Conservation (phyloP, 805 yeast species). For the Nakazawaea pomicola region DNA sequence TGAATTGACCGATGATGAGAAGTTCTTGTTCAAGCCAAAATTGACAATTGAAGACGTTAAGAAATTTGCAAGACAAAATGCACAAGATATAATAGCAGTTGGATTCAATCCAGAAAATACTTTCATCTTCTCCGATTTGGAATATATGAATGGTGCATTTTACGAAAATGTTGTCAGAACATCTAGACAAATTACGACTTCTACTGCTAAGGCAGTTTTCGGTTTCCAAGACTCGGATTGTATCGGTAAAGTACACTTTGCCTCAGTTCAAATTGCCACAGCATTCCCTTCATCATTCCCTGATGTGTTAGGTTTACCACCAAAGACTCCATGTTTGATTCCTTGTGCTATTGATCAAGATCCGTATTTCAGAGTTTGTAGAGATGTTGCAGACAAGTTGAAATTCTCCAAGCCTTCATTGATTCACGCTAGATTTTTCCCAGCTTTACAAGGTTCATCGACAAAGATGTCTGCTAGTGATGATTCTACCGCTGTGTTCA, state of each 20-base stretch:
- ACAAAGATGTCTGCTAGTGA: slow-evolving; percentile 97
- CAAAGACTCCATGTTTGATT: slow-evolving; percentile 91
- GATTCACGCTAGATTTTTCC: slow-evolving; percentile 93
- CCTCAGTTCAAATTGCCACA: slow-evolving; percentile 92
- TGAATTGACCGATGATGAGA: slow-evolving; percentile 95
- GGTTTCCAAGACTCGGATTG: slow-evolving; percentile 94
- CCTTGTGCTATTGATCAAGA: slow-evolving; percentile 99
- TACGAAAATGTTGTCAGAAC: slow-evolving; percentile 92
- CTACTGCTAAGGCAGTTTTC: slow-evolving; percentile 96
- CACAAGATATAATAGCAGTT: slow-evolving; percentile 87
- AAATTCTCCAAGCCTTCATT: slow-evolving; percentile 87
- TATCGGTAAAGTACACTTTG: slow-evolving; percentile 93
- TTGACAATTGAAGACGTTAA: slow-evolving; percentile 87
- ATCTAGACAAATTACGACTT: slow-evolving; percentile 91
- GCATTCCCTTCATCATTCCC: slow-evolving; percentile 97
- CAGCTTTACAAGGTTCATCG: slow-evolving; percentile 94
- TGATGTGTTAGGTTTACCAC: slow-evolving; percentile 77
- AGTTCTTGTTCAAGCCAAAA: slow-evolving; percentile 88
- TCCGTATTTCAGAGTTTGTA: slow-evolving; percentile 94
- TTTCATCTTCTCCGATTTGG: slow-evolving; percentile 87
- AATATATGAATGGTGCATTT: slow-evolving; percentile 89
- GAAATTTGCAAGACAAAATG: slow-evolving; percentile 72
- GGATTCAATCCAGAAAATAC: slow-evolving; percentile 96
- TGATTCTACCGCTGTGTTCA: slow-evolving; percentile 84
- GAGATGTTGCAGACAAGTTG: slow-evolving; percentile 95